A percentile compares a stretch with the other conserved stretches of the same genome.
Conservation (phyloP, 441 rosid species). For the Syzygium malaccense region DNA sequence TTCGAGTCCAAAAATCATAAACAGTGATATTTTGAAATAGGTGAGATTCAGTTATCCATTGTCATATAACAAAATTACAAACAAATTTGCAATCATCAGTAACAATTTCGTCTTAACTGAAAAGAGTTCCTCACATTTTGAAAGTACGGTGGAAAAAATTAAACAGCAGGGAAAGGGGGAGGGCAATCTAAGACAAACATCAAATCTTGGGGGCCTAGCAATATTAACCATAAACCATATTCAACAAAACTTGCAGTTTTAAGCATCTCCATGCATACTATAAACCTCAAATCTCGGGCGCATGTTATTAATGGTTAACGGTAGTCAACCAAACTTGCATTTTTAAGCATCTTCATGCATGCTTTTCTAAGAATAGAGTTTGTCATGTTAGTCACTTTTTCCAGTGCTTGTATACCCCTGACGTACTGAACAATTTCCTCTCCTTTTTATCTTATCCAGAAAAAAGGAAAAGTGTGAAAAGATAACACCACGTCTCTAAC, state of each 20-base stretch:
- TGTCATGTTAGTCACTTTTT: neutral
- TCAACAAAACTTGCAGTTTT: neutral
- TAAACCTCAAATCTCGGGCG: constrained; percentile 3
- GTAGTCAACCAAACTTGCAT: constrained; percentile 11
- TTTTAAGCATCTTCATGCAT: neutral
- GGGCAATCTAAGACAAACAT: neutral
- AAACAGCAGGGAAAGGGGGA: neutral
- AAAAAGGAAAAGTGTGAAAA: neutral
- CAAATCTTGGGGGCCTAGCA: neutral
- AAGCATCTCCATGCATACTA: constrained; percentile 21
- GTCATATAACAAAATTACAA: neutral
- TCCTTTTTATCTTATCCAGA: neutral
- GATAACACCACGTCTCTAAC: neutral
- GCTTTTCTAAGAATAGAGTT: neutral
- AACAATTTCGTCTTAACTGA: neutral
- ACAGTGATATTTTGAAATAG: neutral
- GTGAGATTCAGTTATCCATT: neutral
- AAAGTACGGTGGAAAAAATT: neutral
- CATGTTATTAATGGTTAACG: constrained; percentile 11
- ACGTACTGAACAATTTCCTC: neutral
- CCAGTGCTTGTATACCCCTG: neutral
- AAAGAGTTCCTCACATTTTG: neutral
- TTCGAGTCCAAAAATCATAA: neutral
- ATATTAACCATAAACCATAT: neutral
- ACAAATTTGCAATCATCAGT: neutral